phyloP scores from a whole-genome alignment of 768 basidiomycete genomes.

The Vishniacozyma victoriae region DNA sequence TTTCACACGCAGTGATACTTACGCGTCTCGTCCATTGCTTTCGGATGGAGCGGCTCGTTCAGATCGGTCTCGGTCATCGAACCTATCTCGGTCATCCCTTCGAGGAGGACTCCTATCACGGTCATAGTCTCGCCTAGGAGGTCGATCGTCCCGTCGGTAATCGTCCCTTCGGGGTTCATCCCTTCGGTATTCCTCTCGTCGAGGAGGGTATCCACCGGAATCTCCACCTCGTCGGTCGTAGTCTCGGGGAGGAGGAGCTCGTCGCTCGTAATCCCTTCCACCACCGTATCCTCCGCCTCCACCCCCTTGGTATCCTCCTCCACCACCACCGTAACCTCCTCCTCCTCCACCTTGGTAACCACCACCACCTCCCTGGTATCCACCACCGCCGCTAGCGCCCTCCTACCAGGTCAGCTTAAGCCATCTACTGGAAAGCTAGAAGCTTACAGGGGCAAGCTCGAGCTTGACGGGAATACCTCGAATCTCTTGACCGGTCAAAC shows the following conservation, averaged over 20 bases:
- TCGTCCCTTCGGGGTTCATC: conserved; percentile 20
- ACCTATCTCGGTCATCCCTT: conserved; percentile 55
- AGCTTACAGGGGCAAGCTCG: conserved; percentile 16
- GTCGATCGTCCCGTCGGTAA: conserved; percentile 37
- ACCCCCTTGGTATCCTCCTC: too few relatives aligned
- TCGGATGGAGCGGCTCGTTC: too few relatives aligned
- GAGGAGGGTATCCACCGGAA: too few relatives aligned
- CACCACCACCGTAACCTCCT: conserved; percentile 17
- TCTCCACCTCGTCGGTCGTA: conserved; percentile 20
- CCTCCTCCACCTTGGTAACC: conserved; percentile 12
- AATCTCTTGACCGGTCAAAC: conserved; percentile 78
- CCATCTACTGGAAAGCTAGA: conserved; percentile 44
- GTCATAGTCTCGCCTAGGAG: conserved; percentile 6
- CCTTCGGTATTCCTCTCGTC: conserved; percentile 10
- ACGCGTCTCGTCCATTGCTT: too few relatives aligned
- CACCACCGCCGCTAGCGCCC: conserved; percentile 12
- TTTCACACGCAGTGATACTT: too few relatives aligned
- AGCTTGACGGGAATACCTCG: conserved; percentile 45
- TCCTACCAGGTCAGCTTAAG: conserved; percentile 47
- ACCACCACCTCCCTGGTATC: not conserved
- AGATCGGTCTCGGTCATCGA: conserved; percentile 51
- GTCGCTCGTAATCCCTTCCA: conserved; percentile 12
- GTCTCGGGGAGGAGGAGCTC: conserved; percentile 15
- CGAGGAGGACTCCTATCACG: conserved; percentile 81
- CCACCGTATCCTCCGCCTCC: too few relatives aligned